Evolutionary conservation across 2,329 filamentous ascomycete species (phyloP).

Genomic region (Apiospora rasikravindrae): DNA sequence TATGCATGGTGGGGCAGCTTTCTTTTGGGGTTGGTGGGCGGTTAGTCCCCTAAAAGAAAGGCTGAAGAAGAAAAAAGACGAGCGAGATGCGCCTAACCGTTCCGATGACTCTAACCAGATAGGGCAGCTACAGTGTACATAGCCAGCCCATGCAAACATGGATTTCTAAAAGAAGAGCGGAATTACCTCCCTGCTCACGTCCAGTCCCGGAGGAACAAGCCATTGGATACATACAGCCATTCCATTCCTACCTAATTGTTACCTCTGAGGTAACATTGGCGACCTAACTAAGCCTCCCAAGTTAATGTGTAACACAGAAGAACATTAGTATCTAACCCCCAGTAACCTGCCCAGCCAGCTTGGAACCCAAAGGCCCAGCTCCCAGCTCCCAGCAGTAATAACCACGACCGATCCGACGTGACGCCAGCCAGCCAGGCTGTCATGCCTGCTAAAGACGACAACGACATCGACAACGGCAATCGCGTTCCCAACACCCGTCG

Average conservation of each 20-base stretch:
- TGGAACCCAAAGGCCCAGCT: background rate
- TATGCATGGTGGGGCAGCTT: background rate
- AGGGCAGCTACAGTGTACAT: no score
- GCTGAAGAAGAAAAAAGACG: background rate
- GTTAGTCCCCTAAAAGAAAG: background rate
- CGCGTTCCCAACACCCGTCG: slow-evolving; percentile 5
- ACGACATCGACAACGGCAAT: background rate
- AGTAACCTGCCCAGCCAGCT: background rate
- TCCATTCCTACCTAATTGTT: background rate
- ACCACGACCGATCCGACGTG: slow-evolving; percentile 15
- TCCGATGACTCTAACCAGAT: background rate
- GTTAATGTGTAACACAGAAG: background rate
- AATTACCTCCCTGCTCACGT: background rate
- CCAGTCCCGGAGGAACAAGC: background rate
- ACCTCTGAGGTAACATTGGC: background rate
- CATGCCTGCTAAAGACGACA: slow-evolving; percentile 13
- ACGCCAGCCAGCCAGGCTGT: slow-evolving; percentile 8
- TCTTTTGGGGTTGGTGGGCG: background rate
- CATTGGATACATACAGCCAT: background rate
- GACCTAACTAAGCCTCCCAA: background rate
- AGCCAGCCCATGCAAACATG: background rate
- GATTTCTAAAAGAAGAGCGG: background rate
- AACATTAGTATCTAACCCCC: background rate
- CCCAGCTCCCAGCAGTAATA: background rate
- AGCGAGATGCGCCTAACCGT: background rate